Percentiles rank a stretch among this genome's conserved stretches.
phyloP scores from a whole-genome alignment of 1,139 yeast genomes.

The Diutina rugosa region DNA sequence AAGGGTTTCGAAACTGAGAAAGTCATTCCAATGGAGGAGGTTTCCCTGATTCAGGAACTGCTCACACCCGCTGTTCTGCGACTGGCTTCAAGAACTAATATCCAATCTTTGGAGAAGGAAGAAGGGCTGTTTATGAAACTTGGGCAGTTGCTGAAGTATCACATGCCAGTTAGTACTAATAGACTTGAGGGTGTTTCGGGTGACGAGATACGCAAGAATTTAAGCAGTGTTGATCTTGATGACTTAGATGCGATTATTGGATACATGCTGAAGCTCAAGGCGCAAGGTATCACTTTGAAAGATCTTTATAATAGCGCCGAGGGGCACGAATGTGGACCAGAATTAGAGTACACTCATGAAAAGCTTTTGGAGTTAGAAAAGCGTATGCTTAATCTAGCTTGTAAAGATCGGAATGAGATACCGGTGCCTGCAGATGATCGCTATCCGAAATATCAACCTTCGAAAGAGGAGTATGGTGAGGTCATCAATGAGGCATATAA shows the following conservation, averaged over 20 bases:
- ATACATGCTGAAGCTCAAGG: conserved; percentile 35
- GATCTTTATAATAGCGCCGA: conserved; percentile 27
- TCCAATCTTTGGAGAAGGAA: conserved; percentile 16
- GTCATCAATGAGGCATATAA: conserved; percentile 38
- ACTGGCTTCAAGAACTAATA: background rate
- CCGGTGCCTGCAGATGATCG: background rate
- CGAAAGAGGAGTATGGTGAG: conserved; percentile 7
- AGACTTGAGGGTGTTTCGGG: conserved; percentile 26
- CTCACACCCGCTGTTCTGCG: background rate
- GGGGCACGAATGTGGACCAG: conserved; percentile 5
- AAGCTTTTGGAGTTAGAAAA: background rate
- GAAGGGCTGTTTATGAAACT: conserved; percentile 30
- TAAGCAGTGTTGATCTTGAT: conserved; percentile 29
- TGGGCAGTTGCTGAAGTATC: conserved; percentile 10
- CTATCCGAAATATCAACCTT: conserved; percentile 9
- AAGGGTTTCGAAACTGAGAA: background rate
- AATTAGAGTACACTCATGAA: conserved; percentile 6
- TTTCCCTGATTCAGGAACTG: background rate
- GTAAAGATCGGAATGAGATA: conserved; percentile 3
- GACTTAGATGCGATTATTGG: conserved; percentile 42
- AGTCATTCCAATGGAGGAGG: background rate
- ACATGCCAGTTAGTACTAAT: conserved; percentile 3
- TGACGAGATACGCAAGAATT: conserved; percentile 38
- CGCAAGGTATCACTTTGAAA: conserved; percentile 37
- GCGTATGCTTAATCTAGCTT: background rate